These are phyloP conservation scores for Amanita muscaria DNA, from an alignment of 768 basidiomycete species.

Conservation along the genomic window DNA sequence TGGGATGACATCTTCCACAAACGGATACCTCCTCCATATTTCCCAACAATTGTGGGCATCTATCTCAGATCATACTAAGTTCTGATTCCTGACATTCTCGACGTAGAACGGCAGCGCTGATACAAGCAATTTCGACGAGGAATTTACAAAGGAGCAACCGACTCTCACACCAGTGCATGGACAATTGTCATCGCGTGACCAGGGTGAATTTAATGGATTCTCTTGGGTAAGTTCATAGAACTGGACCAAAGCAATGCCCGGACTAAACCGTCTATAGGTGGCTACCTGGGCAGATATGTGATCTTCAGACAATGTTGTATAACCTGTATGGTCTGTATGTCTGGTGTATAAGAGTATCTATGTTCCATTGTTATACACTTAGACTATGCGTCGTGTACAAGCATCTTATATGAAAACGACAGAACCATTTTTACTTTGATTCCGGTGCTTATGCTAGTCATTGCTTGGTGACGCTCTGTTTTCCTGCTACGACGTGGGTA, in stretches of 20 bases:
- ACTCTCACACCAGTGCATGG: slow-evolving; percentile 97
- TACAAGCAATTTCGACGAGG: slow-evolving; percentile 92
- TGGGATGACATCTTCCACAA: slow-evolving; percentile 97
- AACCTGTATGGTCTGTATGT: slow-evolving; percentile 22
- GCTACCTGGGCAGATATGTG: slow-evolving; percentile 55
- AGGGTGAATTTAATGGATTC: slow-evolving; percentile 94
- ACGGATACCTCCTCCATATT: slow-evolving; percentile 94
- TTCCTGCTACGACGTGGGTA: slow-evolving; percentile 44
- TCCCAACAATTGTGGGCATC: slow-evolving; percentile 81
- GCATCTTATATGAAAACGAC: slow-evolving; percentile 9
- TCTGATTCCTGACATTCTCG: background rate
- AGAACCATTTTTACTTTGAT: background rate
- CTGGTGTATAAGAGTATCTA: slow-evolving; percentile 16
- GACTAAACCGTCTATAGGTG: slow-evolving; percentile 21
- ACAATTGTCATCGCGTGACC: slow-evolving; percentile 81
- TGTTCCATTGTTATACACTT: slow-evolving; percentile 3
- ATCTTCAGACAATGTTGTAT: slow-evolving; percentile 17
- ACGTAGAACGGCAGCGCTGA: slow-evolving; percentile 73
- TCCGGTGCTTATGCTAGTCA: slow-evolving; percentile 11
- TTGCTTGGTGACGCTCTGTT: slow-evolving; percentile 17
- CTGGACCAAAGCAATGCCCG: slow-evolving; percentile 6
- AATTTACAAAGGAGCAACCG: slow-evolving; percentile 95
- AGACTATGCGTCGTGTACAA: slow-evolving; percentile 18
- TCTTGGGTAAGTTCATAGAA: slow-evolving; percentile 60
- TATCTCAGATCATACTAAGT: background rate